Percentiles rank a stretch among this genome's conserved stretches.
These are phyloP conservation scores for Tylopilus sp. DNA, from an alignment of 768 basidiomycete genomes.

Conservation along the genomic window DNA sequence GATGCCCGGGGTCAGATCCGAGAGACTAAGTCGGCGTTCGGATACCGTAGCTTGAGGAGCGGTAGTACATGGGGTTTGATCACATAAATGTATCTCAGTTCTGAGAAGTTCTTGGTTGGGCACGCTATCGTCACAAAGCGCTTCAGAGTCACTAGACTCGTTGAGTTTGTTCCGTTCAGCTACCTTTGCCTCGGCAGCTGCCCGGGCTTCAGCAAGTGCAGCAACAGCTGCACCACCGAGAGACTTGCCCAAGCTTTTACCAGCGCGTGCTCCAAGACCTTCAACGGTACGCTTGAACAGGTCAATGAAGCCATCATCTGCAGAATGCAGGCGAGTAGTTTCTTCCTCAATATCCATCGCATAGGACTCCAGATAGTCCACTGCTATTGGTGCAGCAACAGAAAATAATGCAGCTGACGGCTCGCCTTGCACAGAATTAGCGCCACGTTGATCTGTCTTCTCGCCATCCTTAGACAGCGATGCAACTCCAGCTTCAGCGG, in stretches of 20 bases:
- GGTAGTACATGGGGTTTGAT: background rate
- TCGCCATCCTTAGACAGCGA: constrained; percentile 16
- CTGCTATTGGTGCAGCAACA: background rate
- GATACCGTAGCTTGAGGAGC: constrained; percentile 2
- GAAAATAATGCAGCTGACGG: background rate
- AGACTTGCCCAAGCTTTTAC: constrained; percentile 61
- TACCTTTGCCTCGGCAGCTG: constrained; percentile 64
- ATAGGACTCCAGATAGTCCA: constrained; percentile 21
- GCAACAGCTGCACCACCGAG: constrained; percentile 48
- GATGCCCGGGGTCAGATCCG: constrained; percentile 52
- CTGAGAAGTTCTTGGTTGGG: constrained; percentile 4
- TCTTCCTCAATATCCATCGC: constrained; percentile 21
- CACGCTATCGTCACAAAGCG: constrained; percentile 18
- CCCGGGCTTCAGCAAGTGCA: constrained; percentile 65
- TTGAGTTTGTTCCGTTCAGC: constrained; percentile 59
- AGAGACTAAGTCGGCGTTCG: constrained; percentile 49
- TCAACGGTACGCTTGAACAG: constrained; percentile 71
- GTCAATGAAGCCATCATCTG: constrained; percentile 52
- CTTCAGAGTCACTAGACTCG: constrained; percentile 19
- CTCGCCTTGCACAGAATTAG: constrained; percentile 4
- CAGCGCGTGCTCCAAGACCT: constrained; percentile 54
- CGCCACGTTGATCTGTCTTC: background rate
- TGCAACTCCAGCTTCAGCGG: constrained; percentile 33
- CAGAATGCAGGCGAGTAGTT: constrained; percentile 6
- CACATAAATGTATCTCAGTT: constrained; percentile 1